These are phyloP conservation scores for Penicillium taxi DNA, from an alignment of 495 filamentous ascomycete genomes.

Conservation along the genomic window DNA sequence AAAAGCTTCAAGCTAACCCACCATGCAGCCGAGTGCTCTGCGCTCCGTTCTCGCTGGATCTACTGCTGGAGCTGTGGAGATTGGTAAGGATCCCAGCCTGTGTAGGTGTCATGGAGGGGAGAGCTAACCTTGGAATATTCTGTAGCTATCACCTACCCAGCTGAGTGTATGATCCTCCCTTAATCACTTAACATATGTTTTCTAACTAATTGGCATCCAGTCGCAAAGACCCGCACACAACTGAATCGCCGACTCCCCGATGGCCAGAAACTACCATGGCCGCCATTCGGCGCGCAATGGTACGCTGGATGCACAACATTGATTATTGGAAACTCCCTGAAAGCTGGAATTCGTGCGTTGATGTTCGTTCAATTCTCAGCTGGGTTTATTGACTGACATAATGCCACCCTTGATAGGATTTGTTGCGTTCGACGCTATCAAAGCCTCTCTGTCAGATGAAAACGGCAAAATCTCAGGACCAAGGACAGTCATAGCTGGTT, in stretches of 20 bases:
- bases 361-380: neutral
- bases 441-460: slow-evolving; percentile 69
- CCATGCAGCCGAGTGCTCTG: slow-evolving; percentile 61
- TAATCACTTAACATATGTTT: neutral
- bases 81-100: slow-evolving; percentile 47
- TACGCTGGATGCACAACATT: slow-evolving; percentile 96
- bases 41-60: slow-evolving; percentile 85
- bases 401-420: slow-evolving; percentile 56
- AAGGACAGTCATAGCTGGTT: slow-evolving; percentile 83
- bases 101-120: slow-evolving; percentile 1
- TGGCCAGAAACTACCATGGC: slow-evolving; percentile 87
- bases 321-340: slow-evolving; percentile 92
- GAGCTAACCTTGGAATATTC: slow-evolving; percentile 10
- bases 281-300: slow-evolving; percentile 89
- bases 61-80: slow-evolving; percentile 88
- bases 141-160: slow-evolving; percentile 89
- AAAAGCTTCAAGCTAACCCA: slow-evolving; percentile 12
- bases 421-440: slow-evolving; percentile 92
- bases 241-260: slow-evolving; percentile 78
- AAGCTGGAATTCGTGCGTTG: slow-evolving; percentile 81
- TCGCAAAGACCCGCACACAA: slow-evolving; percentile 92
- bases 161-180: slow-evolving; percentile 61
- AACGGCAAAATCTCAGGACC: slow-evolving; percentile 87
- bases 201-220: slow-evolving; percentile 31
- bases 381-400: slow-evolving; percentile 6